Evolutionary conservation across 441 rosid species (phyloP).

Genomic region (Monsonia emarginata): DNA sequence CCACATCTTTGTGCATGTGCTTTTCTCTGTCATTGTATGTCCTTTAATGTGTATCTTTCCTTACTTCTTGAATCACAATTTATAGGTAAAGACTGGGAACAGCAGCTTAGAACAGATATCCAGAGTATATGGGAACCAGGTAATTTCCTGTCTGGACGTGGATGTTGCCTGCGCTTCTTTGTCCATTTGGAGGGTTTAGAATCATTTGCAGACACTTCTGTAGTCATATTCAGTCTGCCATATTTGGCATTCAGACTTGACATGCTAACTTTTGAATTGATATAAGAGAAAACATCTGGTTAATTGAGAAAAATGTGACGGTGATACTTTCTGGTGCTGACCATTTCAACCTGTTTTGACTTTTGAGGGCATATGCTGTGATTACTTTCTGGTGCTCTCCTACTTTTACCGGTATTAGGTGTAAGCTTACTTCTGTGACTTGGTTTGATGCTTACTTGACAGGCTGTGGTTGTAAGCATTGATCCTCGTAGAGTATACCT

Average conservation of each 20-base stretch:
- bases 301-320: neutral
- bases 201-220: neutral
- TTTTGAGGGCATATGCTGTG: neutral
- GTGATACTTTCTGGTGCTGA: neutral
- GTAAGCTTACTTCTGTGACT: slow-evolving; percentile 5
- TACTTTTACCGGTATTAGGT: neutral
- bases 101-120: slow-evolving; percentile 92
- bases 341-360: too few relatives aligned
- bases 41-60: slow-evolving; percentile 5
- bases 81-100: slow-evolving; percentile 70
- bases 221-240: neutral
- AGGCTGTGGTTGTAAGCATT: slow-evolving; percentile 97
- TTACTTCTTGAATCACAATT: slow-evolving; percentile 19
- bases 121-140: slow-evolving; percentile 93
- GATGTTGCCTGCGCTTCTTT: neutral
- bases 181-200: neutral
- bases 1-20: slow-evolving; percentile 13
- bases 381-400: neutral
- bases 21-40: neutral
- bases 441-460: slow-evolving; percentile 19
- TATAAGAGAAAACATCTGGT: neutral
- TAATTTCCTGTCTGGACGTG: slow-evolving; percentile 22
- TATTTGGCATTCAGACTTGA: neutral
- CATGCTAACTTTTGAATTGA: neutral
- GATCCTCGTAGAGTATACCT: slow-evolving; percentile 86